A percentile compares a stretch with the other conserved stretches of the same genome.
phyloP scores from a whole-genome alignment of 495 filamentous ascomycete genomes.

The Oleoguttula mirabilis region DNA sequence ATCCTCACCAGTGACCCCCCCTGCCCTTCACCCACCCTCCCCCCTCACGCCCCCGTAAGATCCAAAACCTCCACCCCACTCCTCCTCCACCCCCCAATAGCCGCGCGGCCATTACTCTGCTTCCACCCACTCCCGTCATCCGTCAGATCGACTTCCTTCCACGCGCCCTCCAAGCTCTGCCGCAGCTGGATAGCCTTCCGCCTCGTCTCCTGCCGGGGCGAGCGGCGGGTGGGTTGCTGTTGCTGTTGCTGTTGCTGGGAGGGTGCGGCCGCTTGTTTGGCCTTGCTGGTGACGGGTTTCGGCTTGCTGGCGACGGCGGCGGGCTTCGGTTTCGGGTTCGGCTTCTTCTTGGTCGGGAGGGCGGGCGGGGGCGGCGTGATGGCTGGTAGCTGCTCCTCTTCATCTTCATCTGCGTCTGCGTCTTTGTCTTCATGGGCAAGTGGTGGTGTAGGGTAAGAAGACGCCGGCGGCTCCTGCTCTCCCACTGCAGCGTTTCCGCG shows the following conservation, averaged over 20 bases:
- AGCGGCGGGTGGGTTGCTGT: constrained; percentile 11
- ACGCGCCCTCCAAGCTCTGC: constrained; percentile 25
- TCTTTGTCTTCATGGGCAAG: neutral
- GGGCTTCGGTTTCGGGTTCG: too few relatives aligned
- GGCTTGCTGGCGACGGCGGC: too few relatives aligned
- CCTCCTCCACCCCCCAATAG: constrained; percentile 3
- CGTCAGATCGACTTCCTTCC: constrained; percentile 25
- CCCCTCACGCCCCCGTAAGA: constrained; percentile 18
- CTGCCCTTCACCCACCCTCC: too few relatives aligned
- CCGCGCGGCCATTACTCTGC: constrained; percentile 4
- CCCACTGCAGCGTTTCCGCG: neutral
- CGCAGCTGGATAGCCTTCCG: constrained; percentile 24
- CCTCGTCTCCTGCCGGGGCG: constrained; percentile 20
- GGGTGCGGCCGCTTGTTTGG: neutral
- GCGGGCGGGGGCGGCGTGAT: neutral
- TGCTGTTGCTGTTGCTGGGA: neutral
- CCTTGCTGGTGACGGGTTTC: neutral
- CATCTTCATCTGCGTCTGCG: neutral
- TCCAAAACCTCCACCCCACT: constrained; percentile 21
- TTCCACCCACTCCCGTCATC: constrained; percentile 12
- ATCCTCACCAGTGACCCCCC: too few relatives aligned
- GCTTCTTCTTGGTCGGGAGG: too few relatives aligned
- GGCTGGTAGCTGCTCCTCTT: neutral
- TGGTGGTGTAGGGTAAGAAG: constrained; percentile 1
- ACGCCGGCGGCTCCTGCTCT: neutral